phyloP scores from a whole-genome alignment of 768 basidiomycete species.

The Rickenella mellea region DNA sequence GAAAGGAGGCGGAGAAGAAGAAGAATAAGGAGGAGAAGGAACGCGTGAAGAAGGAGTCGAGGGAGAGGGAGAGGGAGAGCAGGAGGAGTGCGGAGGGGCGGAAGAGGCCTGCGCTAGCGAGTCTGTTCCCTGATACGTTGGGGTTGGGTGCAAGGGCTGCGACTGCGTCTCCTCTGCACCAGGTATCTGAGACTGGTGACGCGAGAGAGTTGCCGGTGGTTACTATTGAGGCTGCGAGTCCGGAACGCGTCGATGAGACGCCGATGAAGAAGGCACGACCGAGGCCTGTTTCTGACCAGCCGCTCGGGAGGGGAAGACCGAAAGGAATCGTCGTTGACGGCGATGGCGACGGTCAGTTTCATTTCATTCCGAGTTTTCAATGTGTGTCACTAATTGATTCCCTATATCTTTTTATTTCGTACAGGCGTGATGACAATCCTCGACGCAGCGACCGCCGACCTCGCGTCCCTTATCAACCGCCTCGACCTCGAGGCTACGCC shows the following conservation, averaged over 20 bases:
- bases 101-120: conserved; percentile 41
- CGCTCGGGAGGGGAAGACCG: conserved; percentile 39
- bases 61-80: conserved; percentile 29
- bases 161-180: conserved; percentile 2
- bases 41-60: conserved; percentile 16
- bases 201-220: conserved; percentile 17
- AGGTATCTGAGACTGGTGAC: conserved; percentile 9
- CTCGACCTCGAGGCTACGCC: conserved; percentile 79
- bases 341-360: conserved; percentile 37
- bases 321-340: conserved; percentile 39
- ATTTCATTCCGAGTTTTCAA: neutral
- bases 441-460: conserved; percentile 74
- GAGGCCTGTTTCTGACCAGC: conserved; percentile 59
- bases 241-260: conserved; percentile 32
- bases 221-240: conserved; percentile 42
- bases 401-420: neutral
- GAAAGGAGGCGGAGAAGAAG: conserved; percentile 21
- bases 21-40: conserved; percentile 15
- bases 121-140: conserved; percentile 45
- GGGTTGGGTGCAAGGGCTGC: no score
- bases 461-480: conserved; percentile 69
- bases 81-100: conserved; percentile 40
- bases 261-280: conserved; percentile 33
- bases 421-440: conserved; percentile 56
- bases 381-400: conserved; percentile 4